Evolutionary conservation across 768 basidiomycete species (phyloP), one percentile per base, ranked within the genome.

Genomic region (Chalciporus sphaerocephalus): DNA sequence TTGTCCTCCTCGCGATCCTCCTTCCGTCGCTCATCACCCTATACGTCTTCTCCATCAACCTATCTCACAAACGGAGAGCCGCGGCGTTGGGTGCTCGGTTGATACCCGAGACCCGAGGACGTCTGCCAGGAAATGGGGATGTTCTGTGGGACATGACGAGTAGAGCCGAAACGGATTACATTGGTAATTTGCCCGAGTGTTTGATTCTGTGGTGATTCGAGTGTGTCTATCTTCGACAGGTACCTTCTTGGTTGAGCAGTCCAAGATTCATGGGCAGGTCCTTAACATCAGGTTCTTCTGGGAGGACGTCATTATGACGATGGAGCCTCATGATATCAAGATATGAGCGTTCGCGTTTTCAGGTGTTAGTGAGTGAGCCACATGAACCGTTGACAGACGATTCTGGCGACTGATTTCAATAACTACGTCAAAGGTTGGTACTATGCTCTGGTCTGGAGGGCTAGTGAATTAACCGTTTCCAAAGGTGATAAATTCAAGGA

Each of bases 251-350:
- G 37, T 53, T 32, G 61, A 68, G 3, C 56, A 60, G 32, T 49
- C 60, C 10, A 38, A 57, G 4, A 23, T 50, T 27, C 46, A 57
- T 13, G 68, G 68, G 15, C 62, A 38, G 18, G 57, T 46, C 37
- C 41, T 73, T 43, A 79, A 81, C 51, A 17, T 79, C 46, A 60
- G 71, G 6, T 58, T 75, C 25, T 44, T 81, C 16, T 80, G 78
- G 75, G 68, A 71, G 16, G 70, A 76, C 46, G 22, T 74, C 17
- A 54, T 79, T 30, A 46, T 82, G 24, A 82, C 81, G 0, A 60
- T 62, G 0, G 72, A 68, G 18, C 81, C 81, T 0, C 74, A 80
- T 37, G 67, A 79, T 27, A 51, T 73, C 25, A 74, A 73, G 56
- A 69, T 65, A 6, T 8, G 53, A 6, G 11, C 17, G 10, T 1